phyloP scores from a whole-genome alignment of 1,284 basidiomycete genomes.

The Entoloma clypeatum region DNA sequence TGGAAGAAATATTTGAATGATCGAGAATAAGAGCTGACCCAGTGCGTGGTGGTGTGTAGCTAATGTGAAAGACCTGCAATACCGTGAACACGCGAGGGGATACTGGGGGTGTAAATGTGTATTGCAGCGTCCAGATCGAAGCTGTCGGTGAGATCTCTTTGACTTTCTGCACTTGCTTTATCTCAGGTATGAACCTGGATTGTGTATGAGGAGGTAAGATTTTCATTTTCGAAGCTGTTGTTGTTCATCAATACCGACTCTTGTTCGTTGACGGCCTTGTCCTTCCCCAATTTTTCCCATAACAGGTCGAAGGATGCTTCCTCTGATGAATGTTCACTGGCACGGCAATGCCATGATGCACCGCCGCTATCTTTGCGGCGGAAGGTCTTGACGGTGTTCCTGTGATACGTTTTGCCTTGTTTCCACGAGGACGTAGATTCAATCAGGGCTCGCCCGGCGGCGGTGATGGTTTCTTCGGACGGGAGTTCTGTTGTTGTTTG shows the following conservation, averaged over 20 bases:
- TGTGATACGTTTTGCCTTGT: slow-evolving; percentile 56
- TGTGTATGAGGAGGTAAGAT: slow-evolving; percentile 5
- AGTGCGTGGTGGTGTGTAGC: slow-evolving; percentile 44
- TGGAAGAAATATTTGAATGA: neutral
- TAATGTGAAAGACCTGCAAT: slow-evolving; percentile 56
- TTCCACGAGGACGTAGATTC: slow-evolving; percentile 58
- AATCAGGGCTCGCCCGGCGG: slow-evolving; percentile 51
- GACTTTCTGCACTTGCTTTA: slow-evolving; percentile 60
- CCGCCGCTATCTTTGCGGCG: slow-evolving; percentile 51
- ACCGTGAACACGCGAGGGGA: slow-evolving; percentile 75
- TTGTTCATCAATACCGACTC: slow-evolving; percentile 41
- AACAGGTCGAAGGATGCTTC: slow-evolving; percentile 69
- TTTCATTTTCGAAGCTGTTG: neutral
- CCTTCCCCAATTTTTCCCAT: slow-evolving; percentile 60
- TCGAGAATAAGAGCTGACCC: slow-evolving; percentile 41
- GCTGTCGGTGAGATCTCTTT: slow-evolving; percentile 60
- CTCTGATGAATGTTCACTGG: slow-evolving; percentile 59
- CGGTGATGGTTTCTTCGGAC: slow-evolving; percentile 51
- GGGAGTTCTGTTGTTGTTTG: slow-evolving; percentile 48
- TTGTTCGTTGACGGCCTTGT: slow-evolving; percentile 67
- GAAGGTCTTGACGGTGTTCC: slow-evolving; percentile 55
- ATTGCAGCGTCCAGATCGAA: slow-evolving; percentile 68
- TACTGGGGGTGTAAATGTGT: slow-evolving; percentile 65
- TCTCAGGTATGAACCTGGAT: slow-evolving; percentile 57
- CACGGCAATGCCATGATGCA: slow-evolving; percentile 62